A percentile compares a stretch with the other conserved stretches of the same genome.
Evolutionary conservation across 768 basidiomycete genomes (phyloP).

Genomic region (Mycena vulgaris): DNA sequence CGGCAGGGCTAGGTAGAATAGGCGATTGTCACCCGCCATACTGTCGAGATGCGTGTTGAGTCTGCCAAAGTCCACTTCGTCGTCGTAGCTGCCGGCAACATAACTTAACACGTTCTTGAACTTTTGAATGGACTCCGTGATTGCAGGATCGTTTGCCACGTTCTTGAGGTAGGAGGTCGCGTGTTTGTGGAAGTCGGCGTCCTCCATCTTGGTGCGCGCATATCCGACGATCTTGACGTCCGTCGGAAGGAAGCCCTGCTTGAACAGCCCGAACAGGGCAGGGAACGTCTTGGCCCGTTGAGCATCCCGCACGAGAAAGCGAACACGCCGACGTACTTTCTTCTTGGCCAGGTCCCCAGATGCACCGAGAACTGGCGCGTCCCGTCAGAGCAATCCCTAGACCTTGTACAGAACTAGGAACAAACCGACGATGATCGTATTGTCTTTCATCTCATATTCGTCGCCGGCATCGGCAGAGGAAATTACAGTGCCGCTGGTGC

Average conservation of each 20-base stretch:
- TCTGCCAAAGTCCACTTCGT: constrained; percentile 81
- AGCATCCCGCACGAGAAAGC: background rate
- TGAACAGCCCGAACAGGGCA: constrained; percentile 92
- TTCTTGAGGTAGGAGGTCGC: constrained; percentile 90
- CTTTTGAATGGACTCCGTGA: constrained; percentile 76
- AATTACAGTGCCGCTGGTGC: constrained; percentile 46
- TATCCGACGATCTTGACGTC: constrained; percentile 95
- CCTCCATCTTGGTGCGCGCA: constrained; percentile 96
- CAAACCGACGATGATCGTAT: constrained; percentile 91
- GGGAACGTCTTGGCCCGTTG: constrained; percentile 83
- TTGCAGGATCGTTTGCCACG: constrained; percentile 69
- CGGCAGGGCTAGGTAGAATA: constrained; percentile 98
- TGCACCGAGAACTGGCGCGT: constrained; percentile 85
- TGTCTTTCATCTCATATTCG: constrained; percentile 83
- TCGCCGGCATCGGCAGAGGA: constrained; percentile 88
- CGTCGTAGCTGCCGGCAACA: constrained; percentile 91
- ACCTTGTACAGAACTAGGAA: constrained; percentile 37
- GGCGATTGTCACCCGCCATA: constrained; percentile 69
- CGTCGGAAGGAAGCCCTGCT: constrained; percentile 83
- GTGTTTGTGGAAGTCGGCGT: constrained; percentile 87
- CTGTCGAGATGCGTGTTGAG: constrained; percentile 79
- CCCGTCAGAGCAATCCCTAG: constrained; percentile 29
- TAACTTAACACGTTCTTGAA: constrained; percentile 90
- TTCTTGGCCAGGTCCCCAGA: constrained; percentile 99
- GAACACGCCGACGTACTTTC: constrained; percentile 69